Evolutionary conservation across 2,329 filamentous ascomycete genomes (phyloP).

Genomic region (Xylaria sp.): DNA sequence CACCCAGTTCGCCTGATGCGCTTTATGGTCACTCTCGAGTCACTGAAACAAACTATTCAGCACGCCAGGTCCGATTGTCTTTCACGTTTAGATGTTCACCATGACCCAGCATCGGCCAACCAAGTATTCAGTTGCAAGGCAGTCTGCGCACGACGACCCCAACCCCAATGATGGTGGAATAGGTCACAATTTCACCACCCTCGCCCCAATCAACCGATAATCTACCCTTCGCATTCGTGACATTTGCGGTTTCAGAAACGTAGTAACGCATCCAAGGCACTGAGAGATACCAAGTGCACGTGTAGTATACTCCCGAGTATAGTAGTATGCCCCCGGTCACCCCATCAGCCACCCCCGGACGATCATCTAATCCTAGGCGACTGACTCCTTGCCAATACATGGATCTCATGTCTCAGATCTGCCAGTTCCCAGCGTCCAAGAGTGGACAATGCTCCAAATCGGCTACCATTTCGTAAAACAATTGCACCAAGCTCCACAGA

Average conservation of each 20-base stretch:
- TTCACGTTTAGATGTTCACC: not conserved
- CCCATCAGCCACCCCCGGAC: conserved; percentile 24
- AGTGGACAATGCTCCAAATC: conserved; percentile 1
- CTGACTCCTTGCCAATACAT: conserved; percentile 2
- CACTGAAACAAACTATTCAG: not conserved
- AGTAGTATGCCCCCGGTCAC: not conserved
- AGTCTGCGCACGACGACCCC: not conserved
- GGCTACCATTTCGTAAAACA: not conserved
- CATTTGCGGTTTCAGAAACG: conserved; percentile 29
- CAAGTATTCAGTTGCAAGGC: not conserved
- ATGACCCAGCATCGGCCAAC: not conserved
- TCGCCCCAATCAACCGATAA: conserved; percentile 6
- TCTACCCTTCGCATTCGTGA: conserved; percentile 11
- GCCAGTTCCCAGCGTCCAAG: not conserved
- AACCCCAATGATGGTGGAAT: not conserved
- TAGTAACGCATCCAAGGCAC: not conserved
- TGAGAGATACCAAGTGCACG: not conserved
- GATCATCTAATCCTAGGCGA: conserved; percentile 25
- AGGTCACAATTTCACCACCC: not conserved
- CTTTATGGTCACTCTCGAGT: not conserved
- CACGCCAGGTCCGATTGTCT: not conserved
- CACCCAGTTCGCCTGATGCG: not conserved
- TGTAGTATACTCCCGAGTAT: not conserved
- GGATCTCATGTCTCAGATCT: conserved; percentile 4
- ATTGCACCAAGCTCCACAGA: not conserved